phyloP scores from a whole-genome alignment of 331 rosid genomes.

The Saraca asoca region DNA sequence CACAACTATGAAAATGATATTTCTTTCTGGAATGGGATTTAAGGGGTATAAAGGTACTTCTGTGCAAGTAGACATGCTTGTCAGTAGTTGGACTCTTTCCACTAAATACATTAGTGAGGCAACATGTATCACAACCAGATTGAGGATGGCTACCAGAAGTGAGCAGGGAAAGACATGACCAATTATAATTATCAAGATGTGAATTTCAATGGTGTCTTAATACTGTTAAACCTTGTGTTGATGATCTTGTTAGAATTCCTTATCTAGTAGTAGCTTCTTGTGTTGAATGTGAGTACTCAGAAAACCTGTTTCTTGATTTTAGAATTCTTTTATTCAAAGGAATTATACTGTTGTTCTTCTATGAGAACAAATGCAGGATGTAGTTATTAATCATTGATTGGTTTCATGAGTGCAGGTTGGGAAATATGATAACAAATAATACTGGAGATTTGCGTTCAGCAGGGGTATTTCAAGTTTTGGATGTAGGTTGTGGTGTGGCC shows the following conservation, averaged over 20 bases:
- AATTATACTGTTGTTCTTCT: conserved; percentile 2
- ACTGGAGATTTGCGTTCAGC: conserved; percentile 75
- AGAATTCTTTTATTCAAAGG: background rate
- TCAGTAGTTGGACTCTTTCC: background rate
- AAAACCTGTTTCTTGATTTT: background rate
- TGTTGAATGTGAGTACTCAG: background rate
- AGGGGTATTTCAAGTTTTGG: conserved; percentile 78
- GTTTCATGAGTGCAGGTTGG: conserved; percentile 58
- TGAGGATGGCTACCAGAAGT: background rate
- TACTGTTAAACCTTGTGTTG: background rate
- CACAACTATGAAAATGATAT: background rate
- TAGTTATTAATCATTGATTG: conserved; percentile 19
- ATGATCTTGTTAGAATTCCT: background rate
- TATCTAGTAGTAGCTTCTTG: background rate
- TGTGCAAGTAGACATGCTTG: background rate
- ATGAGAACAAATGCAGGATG: background rate
- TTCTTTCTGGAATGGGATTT: background rate
- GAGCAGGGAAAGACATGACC: conserved; percentile 7
- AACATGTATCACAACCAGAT: background rate
- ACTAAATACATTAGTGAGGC: background rate
- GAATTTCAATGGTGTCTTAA: background rate
- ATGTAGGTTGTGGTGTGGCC: conserved; percentile 97
- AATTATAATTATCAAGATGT: background rate
- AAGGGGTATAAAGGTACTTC: too few relatives aligned
- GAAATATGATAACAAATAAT: conserved; percentile 80